Evolutionary conservation across 2,329 filamentous ascomycete genomes (phyloP), one percentile per base, ranked within the genome.

Genomic region (Trichocomaceae sp.): DNA sequence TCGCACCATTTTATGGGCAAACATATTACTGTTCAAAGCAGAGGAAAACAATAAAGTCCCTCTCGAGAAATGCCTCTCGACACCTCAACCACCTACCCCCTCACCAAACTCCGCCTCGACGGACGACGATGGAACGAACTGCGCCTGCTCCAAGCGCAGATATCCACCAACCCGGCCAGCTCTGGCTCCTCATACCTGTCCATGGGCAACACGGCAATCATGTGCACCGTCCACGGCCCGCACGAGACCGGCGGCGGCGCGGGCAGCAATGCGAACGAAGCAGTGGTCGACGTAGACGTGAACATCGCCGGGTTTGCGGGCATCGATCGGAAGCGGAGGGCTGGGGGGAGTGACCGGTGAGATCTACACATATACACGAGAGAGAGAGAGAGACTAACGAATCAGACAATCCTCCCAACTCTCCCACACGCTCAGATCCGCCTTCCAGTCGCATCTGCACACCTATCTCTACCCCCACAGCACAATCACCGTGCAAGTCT

Each of bases 81-180:
- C 74, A 96, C 90, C 7, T 92, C 89, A 12, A 90, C 88, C 50
- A 90, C 88, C 58, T 97, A 96, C 78, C 84, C 84, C 49, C 83
- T 96, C 59, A 90, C 90, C 59, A 86, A 93, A 52, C 80, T 91
- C 59, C 86, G 87, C 66, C 84, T 89, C 61, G 92, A 87, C 67
- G 87, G 88, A 58, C 85, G 93, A 58, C 85, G 93, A 64, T 99
- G 93, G 93, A 97, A 99, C 76, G 93, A 99, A 72, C 83, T 99
- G 39, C 90, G 93, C 26, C 85, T 89, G 7, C 81, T 96, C 50
- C 84, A 90, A 67, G 92, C 88, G 47, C 88, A 95, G 73, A 90
- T 99, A 67, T 88, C 87, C 59, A 96, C 90, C 1, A 93, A 96
- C 72, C 86, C 91, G 58, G 87, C 91, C 49, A 90, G 91, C 54